These are phyloP conservation scores for Amphibolis antarctica DNA, from an alignment of 106 monocot species.

Conservation along the genomic window DNA sequence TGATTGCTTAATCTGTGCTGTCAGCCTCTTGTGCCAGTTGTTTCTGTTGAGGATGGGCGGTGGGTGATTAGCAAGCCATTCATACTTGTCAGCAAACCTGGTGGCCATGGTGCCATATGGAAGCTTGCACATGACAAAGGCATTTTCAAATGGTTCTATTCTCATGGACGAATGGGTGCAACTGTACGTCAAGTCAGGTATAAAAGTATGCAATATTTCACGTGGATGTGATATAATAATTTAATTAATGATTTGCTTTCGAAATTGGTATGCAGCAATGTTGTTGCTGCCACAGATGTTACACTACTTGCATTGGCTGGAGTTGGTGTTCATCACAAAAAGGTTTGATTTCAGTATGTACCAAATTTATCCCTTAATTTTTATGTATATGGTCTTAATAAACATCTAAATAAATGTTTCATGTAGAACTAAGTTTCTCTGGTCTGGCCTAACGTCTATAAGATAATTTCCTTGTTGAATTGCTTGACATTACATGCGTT, in stretches of 20 bases:
- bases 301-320: conserved; percentile 88
- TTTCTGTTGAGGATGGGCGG: conserved; percentile 66
- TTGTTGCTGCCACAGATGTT: conserved; percentile 96
- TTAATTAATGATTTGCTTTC: neutral
- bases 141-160: conserved; percentile 77
- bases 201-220: neutral
- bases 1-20: neutral
- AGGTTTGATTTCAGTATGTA: conserved; percentile 31
- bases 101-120: conserved; percentile 98
- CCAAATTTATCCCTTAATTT: neutral
- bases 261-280: conserved; percentile 53
- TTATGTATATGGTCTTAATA: neutral
- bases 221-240: too few relatives aligned
- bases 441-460: too few relatives aligned
- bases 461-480: too few relatives aligned
- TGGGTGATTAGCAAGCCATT: conserved; percentile 60
- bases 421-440: too few relatives aligned
- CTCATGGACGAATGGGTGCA: conserved; percentile 74
- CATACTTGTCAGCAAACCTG: conserved; percentile 72
- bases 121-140: conserved; percentile 95
- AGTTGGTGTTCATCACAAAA: conserved; percentile 53
- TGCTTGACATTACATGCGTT: too few relatives aligned
- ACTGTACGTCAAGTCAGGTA: conserved; percentile 99
- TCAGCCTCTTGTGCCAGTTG: conserved; percentile 91
- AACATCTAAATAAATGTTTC: neutral